Evolutionary conservation across 345 rosid species (phyloP).

Genomic region (Eucalyptus decipiens): DNA sequence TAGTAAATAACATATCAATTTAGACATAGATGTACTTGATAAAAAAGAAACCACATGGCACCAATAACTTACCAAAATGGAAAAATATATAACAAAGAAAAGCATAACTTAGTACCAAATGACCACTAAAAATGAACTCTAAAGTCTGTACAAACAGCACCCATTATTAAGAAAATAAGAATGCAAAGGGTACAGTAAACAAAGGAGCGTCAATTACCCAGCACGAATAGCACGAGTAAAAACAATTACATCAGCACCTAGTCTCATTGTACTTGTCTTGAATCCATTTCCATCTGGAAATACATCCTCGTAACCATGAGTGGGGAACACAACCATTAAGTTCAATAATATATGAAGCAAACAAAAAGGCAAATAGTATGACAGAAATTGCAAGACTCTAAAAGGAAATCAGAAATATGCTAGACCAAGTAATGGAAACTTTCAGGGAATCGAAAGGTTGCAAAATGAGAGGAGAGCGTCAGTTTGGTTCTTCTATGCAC

Average conservation of each 20-base stretch:
- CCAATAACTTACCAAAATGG: not conserved
- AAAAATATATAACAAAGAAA: not conserved
- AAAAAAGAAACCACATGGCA: not conserved
- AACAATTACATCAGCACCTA: conserved; percentile 91
- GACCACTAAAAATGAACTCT: not conserved
- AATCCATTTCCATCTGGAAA: conserved; percentile 95
- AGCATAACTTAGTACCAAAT: not conserved
- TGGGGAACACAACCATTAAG: not conserved
- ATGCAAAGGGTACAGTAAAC: not conserved
- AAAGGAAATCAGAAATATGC: not conserved
- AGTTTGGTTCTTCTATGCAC: not conserved
- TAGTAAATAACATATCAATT: not conserved
- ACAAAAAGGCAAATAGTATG: not conserved
- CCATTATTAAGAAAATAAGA: not conserved
- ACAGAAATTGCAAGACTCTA: not conserved
- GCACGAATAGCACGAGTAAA: conserved; percentile 49
- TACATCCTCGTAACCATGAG: not conserved
- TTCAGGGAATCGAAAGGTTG: not conserved
- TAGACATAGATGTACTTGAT: not conserved
- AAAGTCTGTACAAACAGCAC: not conserved
- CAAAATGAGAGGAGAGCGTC: not conserved
- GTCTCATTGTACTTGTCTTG: conserved; percentile 96
- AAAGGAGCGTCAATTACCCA: conserved; percentile 25
- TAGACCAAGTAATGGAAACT: not conserved
- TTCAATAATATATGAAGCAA: not conserved